Evolutionary conservation across 2,329 filamentous ascomycete species (phyloP).

Genomic region (Phialemoniopsis sp.): DNA sequence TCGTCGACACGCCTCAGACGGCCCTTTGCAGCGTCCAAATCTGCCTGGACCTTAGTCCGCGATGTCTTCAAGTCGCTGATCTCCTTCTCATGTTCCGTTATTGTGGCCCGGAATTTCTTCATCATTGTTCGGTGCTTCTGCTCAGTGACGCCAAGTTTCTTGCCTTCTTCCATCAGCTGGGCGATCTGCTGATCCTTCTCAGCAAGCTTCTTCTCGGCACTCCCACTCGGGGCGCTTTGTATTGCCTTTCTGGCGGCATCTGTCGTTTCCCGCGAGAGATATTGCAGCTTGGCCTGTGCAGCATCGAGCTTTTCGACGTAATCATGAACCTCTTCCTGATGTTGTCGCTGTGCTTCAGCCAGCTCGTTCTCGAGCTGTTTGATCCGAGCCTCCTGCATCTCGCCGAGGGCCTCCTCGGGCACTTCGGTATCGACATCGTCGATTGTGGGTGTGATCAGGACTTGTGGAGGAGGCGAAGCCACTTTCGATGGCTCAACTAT

Average conservation of each 20-base stretch:
- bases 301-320: slow-evolving; percentile 91
- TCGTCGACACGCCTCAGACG: slow-evolving; percentile 46
- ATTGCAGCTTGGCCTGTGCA: slow-evolving; percentile 85
- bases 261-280: slow-evolving; percentile 75
- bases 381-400: slow-evolving; percentile 33
- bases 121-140: slow-evolving; percentile 79
- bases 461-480: no score
- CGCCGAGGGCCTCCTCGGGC: slow-evolving; percentile 8
- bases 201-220: slow-evolving; percentile 71
- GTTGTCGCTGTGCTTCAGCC: slow-evolving; percentile 41
- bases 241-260: slow-evolving; percentile 70
- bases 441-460: no score
- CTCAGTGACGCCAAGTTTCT: slow-evolving; percentile 80
- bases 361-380: slow-evolving; percentile 28
- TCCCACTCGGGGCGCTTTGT: slow-evolving; percentile 57
- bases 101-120: slow-evolving; percentile 70
- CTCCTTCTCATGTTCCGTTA: slow-evolving; percentile 62
- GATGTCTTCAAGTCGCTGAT: slow-evolving; percentile 54
- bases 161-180: slow-evolving; percentile 85
- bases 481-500: no score
- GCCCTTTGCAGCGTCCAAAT: slow-evolving; percentile 41
- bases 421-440: neutral
- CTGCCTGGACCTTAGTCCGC: slow-evolving; percentile 53
- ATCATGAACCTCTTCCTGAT: slow-evolving; percentile 77
- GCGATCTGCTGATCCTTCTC: slow-evolving; percentile 92